Conservation (phyloP, 2,329 filamentous ascomycete species). For the Fusarium sp. region DNA sequence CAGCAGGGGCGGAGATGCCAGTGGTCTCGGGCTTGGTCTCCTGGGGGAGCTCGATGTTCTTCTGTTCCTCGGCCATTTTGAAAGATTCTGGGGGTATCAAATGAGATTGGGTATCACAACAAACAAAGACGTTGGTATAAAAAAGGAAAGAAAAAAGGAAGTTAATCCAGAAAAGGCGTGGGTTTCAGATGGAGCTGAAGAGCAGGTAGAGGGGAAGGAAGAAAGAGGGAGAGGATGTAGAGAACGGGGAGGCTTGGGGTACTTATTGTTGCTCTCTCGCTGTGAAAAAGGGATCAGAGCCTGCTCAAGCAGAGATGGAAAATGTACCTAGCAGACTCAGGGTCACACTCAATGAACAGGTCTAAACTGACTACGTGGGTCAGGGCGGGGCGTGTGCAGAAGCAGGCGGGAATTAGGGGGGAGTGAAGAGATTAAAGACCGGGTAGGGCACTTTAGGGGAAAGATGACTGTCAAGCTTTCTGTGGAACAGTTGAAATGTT, state of each 20-base stretch:
- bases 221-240: slow-evolving; percentile 44
- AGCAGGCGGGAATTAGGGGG: slow-evolving; percentile 34
- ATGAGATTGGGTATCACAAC: slow-evolving; percentile 64
- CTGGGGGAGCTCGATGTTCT: slow-evolving; percentile 70
- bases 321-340: slow-evolving; percentile 4
- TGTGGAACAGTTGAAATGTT: slow-evolving; percentile 1
- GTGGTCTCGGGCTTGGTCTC: slow-evolving; percentile 60
- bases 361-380: slow-evolving; percentile 28
- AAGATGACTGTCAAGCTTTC: slow-evolving; percentile 3
- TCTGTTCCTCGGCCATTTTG: slow-evolving; percentile 80
- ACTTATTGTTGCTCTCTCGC: slow-evolving; percentile 52
- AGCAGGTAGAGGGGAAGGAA: slow-evolving; percentile 50
- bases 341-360: slow-evolving; percentile 25
- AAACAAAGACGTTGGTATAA: slow-evolving; percentile 57
- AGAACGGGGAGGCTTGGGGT: slow-evolving; percentile 52
- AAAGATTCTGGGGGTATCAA: slow-evolving; percentile 56
- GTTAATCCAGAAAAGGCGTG: slow-evolving; percentile 51
- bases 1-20: slow-evolving; percentile 47
- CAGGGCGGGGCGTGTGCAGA: slow-evolving; percentile 33
- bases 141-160: slow-evolving; percentile 52
- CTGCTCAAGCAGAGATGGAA: neutral
- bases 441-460: slow-evolving; percentile 9
- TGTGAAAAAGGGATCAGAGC: slow-evolving; percentile 22
- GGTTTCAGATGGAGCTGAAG: slow-evolving; percentile 47
- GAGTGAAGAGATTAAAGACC: slow-evolving; percentile 36